phyloP scores from a whole-genome alignment of 2,329 filamentous ascomycete species.

The Claviceps sp. region DNA sequence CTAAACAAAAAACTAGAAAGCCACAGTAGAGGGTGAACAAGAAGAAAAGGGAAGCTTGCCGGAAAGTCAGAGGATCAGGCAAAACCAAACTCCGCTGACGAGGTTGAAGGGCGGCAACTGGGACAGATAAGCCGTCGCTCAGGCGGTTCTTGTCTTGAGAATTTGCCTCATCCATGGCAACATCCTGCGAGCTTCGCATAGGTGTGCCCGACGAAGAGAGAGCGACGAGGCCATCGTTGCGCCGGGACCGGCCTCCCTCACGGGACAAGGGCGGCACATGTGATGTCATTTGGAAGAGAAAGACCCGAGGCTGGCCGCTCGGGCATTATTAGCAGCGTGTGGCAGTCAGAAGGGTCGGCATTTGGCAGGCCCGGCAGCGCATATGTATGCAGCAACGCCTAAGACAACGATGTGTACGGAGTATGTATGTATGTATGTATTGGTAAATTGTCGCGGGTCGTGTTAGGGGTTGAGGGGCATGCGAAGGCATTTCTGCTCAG shows the following conservation, averaged over 20 bases:
- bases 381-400: not conserved
- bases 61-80: constrained; percentile 44
- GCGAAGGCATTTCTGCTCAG: constrained; percentile 2
- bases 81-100: constrained; percentile 37
- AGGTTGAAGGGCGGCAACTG: constrained; percentile 12
- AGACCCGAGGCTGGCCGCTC: not conserved
- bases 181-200: not conserved
- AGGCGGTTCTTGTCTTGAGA: not conserved
- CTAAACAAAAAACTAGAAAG: not conserved
- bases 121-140: constrained; percentile 7
- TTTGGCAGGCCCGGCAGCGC: not conserved
- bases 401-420: not conserved
- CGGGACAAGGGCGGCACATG: constrained; percentile 4
- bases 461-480: constrained; percentile 1
- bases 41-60: constrained; percentile 20
- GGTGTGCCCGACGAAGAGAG: not conserved
- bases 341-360: not conserved
- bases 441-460: not conserved
- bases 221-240: constrained; percentile 5
- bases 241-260: constrained; percentile 5
- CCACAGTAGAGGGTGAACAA: not conserved
- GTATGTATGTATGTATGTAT: too few relatives aligned
- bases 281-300: constrained; percentile 6
- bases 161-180: constrained; percentile 2
- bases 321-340: constrained; percentile 5